Conservation (phyloP, 1,284 basidiomycete species). For the Ceratobasidium sp. region DNA sequence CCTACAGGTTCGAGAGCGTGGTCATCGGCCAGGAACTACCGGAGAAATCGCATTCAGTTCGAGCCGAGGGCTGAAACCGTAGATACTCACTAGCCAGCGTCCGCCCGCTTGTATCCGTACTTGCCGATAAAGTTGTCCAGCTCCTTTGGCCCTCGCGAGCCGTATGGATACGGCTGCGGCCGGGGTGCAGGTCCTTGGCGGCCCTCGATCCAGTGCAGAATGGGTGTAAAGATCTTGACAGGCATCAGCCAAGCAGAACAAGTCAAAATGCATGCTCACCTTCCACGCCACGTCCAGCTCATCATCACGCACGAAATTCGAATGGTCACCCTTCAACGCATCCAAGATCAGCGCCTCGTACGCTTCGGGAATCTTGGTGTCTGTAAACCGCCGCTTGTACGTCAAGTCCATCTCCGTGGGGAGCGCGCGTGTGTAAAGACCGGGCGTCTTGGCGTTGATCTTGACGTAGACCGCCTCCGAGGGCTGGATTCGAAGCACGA, state of each 20-base stretch:
- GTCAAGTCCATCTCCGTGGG: constrained; percentile 97
- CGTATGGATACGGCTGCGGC: constrained; percentile 87
- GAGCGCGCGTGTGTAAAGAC: constrained; percentile 87
- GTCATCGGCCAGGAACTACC: constrained; percentile 58
- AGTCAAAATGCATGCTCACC: constrained; percentile 61
- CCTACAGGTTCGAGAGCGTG: constrained; percentile 54
- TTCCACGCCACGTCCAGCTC: constrained; percentile 97
- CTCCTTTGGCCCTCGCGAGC: constrained; percentile 90
- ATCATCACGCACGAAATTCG: constrained; percentile 95
- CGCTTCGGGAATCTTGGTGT: constrained; percentile 91
- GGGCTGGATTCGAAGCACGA: constrained; percentile 95
- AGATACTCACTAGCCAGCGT: constrained; percentile 78
- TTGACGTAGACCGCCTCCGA: constrained; percentile 96
- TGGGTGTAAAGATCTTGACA: constrained; percentile 89
- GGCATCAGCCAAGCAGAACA: neutral
- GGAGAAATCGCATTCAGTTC: constrained; percentile 7
- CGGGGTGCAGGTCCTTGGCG: constrained; percentile 69
- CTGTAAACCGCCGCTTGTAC: constrained; percentile 93
- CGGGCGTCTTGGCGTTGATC: constrained; percentile 93
- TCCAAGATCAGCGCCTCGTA: constrained; percentile 94
- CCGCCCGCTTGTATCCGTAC: constrained; percentile 82
- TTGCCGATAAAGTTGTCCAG: constrained; percentile 81
- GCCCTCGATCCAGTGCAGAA: constrained; percentile 94
- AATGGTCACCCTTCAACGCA: constrained; percentile 88
- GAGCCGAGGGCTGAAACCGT: constrained; percentile 12